Base-by-base conservation (phyloP, 1,284 basidiomycete species). In the Ganoderma boninense region DNA sequence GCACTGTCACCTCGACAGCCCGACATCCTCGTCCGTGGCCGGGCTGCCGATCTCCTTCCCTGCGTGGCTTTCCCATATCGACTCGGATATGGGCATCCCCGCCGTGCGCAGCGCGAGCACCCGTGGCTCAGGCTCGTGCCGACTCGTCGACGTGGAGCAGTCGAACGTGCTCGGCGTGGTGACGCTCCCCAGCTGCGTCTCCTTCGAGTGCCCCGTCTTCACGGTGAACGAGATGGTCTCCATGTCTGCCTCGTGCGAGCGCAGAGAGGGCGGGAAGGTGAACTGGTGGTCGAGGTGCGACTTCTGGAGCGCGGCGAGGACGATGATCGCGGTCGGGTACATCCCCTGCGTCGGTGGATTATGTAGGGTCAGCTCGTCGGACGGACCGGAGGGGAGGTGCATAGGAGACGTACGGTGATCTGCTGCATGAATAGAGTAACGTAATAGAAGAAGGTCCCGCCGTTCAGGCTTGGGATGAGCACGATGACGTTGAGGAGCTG, bases 221-320 rank as follows among this genome's bases (percentile, higher is more conserved):
- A 29, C 60, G n/a, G 60, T 43, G 60, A 62, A 62, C 16, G 42
- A 42, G 6, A 43, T n/a, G 10, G 40, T 42, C 40, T 23, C 40
- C 14, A 44, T 43, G 8, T 61, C 60, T 11, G 13, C 11, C n/a
- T 26, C 23, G 23, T 20, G 57, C 18, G 32, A n/a, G 16, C 29
- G 60, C 23, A 14, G 18, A 13, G 60, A 18, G 23, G 60, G 60
- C 4, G 67, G 64, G 56, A 64, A 69, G 42, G 69, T 66, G 69
- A 69, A 69, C 32, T 69, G 65, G 60, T 69, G 69, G 40, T 69
- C 69, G 62, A 69, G 64, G n/a, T 66, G 64, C 49, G 69, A 69
- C 62, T 69, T 69, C 42, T 62, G 69, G n/a, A 69, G 69, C 16
- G 69, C 69, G 62, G 64, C 69, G 44, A 69, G 64, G 11, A 62